Base-by-base conservation (phyloP, 306 rosid genomes). In the Senna tora region DNA sequence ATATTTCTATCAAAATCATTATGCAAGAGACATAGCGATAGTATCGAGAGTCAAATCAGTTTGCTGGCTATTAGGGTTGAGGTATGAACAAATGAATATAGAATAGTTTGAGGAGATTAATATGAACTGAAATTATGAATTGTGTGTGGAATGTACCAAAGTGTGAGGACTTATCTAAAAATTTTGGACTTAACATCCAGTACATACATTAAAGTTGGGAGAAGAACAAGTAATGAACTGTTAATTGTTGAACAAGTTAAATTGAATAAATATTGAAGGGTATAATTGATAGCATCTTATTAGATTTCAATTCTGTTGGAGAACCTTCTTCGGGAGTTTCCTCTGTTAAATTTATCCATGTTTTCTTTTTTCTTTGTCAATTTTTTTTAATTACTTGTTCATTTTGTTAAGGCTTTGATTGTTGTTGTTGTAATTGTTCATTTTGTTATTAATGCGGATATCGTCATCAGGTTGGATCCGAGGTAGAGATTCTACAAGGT, bases 401-500 rank as follows among this genome's bases (percentile, higher is more conserved):
- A 75, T 47, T 66, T 58, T 69, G 39, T 52, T 5, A 25, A n/a
- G n/a, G n/a, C n/a, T n/a, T n/a, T n/a, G n/a, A n/a, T n/a, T n/a
- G n/a, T n/a, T n/a, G n/a, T n/a, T n/a, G n/a, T n/a, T n/a, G n/a
- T n/a, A n/a, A n/a, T 54, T 55, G 15, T 33, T 41, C 56, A 75
- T 47, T 66, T 58, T 69, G 39, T 52, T 5, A 25, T 46, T 59
- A 43, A 64, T 79, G 36, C 20, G 34, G 19, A 52, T 2, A 38
- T 49, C 70, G 71, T 71, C 51, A 45, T 73, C 67, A 94, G 98
- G 98, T 64, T 94, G 97, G 97, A 76, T 94, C 67, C 96, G 96
- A 28, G 98, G 89, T 76, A 83, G 92, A 81, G 98, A 94, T 80
- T 64, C 89, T 30, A 76, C 98, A 7, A 85, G 98, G 49, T 71